Evolutionary conservation across 2,329 filamentous ascomycete genomes (phyloP), one percentile per base, ranked within the genome.

Genomic region (Pseudofabraea citricarpa): DNA sequence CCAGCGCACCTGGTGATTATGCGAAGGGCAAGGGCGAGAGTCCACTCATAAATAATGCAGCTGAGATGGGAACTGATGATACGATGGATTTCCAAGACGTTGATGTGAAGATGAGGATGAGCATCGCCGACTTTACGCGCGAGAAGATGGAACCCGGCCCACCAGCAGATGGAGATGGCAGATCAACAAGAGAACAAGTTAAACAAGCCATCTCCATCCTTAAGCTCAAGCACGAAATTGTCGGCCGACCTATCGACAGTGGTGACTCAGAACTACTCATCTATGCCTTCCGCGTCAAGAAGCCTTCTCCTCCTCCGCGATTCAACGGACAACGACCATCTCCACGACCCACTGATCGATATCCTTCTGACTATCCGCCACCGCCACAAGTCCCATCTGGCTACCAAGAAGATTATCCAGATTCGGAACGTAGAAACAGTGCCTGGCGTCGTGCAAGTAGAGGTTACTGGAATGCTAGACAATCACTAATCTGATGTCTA

Each of bases 1-100:
- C 80, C 56, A 73, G 72, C 35, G 73, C 68, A 1, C 73, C 76
- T 0, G 77, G 78, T 3, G 68, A 62, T 41, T 69, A 68, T 47
- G 49, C 46, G 7, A 18, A 13, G 9, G 18, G 35, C 35, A 20
- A 22, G 21, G 18, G 35, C 35, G 15, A 22, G 21, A n/a, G 15
- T 20, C n/a, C 19, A 22, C 35, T 22, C 21, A 10, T 37, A n/a
- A 21, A 21, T 6, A n/a, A 37, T 13, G 19, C 18, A 3, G 35
- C 19, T 9, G 8, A 22, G 21, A 27, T 40, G 18, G 43, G 38
- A 13, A 23, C 33, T 5, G 39, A 40, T 12, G n/a, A 44, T 9
- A 41, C 46, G 16, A 15, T 26, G 12, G 15, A 37, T 18, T 44
- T 46, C 16, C 32, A 46, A 20, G 44, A 49, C 12, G 44, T 46